Conservation (phyloP, 2,329 filamentous ascomycete genomes). For the Alternaria triticina region DNA sequence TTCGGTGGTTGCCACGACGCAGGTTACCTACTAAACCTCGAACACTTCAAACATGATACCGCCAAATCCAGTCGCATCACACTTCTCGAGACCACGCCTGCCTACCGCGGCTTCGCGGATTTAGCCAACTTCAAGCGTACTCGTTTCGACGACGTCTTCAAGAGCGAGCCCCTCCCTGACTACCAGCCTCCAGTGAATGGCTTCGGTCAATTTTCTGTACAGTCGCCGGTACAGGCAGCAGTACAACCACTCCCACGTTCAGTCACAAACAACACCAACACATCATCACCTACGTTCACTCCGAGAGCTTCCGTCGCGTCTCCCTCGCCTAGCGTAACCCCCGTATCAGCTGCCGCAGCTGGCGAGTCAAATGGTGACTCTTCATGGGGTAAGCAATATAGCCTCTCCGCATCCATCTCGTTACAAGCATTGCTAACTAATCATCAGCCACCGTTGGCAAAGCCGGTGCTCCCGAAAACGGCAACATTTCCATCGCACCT, state of each 20-base stretch:
- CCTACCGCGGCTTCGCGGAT: slow-evolving; percentile 49
- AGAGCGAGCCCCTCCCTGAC: slow-evolving; percentile 49
- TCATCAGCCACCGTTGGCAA: slow-evolving; percentile 54
- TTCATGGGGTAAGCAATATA: slow-evolving; percentile 23
- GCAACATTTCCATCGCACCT: slow-evolving; percentile 49
- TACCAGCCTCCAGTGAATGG: slow-evolving; percentile 14
- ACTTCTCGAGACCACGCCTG: slow-evolving; percentile 53
- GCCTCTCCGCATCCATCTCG: neutral
- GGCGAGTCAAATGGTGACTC: slow-evolving; percentile 23
- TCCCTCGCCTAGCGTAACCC: slow-evolving; percentile 28
- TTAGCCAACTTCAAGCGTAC: slow-evolving; percentile 49
- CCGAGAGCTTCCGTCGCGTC: slow-evolving; percentile 17
- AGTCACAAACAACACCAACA: slow-evolving; percentile 20
- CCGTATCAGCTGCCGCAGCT: slow-evolving; percentile 19
- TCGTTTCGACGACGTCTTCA: slow-evolving; percentile 52
- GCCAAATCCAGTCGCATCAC: slow-evolving; percentile 50
- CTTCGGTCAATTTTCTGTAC: neutral
- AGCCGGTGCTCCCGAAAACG: slow-evolving; percentile 26
- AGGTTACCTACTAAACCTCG: slow-evolving; percentile 54
- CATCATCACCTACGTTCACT: slow-evolving; percentile 16
- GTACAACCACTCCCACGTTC: slow-evolving; percentile 21
- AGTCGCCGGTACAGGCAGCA: slow-evolving; percentile 15
- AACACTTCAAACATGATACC: slow-evolving; percentile 53
- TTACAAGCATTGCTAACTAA: slow-evolving; percentile 4
- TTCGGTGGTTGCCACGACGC: slow-evolving; percentile 57